These are phyloP conservation scores for Falciphora oryzae DNA, from an alignment of 2,329 filamentous ascomycete species.

Conservation along the genomic window DNA sequence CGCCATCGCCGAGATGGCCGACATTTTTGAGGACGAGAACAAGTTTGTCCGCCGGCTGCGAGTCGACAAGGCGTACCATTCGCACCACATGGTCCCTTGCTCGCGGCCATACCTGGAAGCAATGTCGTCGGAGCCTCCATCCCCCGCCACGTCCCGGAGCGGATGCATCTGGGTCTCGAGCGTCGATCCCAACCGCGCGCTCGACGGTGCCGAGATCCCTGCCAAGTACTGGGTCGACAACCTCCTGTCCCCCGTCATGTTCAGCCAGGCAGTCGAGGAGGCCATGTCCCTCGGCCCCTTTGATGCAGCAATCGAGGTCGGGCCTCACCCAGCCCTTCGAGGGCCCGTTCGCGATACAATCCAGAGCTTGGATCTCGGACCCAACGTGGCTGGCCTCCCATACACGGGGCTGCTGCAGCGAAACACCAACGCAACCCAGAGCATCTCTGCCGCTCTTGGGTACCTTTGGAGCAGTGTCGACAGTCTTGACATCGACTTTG, in stretches of 20 bases:
- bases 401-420: too few relatives aligned
- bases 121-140: too few relatives aligned
- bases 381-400: too few relatives aligned
- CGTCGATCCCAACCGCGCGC: too few relatives aligned
- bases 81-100: constrained; percentile 17
- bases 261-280: constrained; percentile 19
- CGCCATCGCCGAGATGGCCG: constrained; percentile 11
- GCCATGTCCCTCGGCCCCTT: constrained; percentile 17
- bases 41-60: constrained; percentile 16
- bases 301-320: constrained; percentile 26
- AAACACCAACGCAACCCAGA: too few relatives aligned
- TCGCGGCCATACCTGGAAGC: neutral
- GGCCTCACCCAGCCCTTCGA: constrained; percentile 23
- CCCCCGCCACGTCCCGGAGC: too few relatives aligned
- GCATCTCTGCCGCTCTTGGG: too few relatives aligned
- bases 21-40: constrained; percentile 13
- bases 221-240: constrained; percentile 23
- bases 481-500: too few relatives aligned
- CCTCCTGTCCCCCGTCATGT: constrained; percentile 22
- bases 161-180: too few relatives aligned
- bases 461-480: too few relatives aligned
- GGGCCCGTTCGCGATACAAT: constrained; percentile 17
- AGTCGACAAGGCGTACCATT: constrained; percentile 24
- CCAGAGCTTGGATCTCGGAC: neutral
- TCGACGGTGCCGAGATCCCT: neutral